Evolutionary conservation across 306 rosid genomes (phyloP), one percentile per base, ranked within the genome.

Genomic region (Calophaca sinica): DNA sequence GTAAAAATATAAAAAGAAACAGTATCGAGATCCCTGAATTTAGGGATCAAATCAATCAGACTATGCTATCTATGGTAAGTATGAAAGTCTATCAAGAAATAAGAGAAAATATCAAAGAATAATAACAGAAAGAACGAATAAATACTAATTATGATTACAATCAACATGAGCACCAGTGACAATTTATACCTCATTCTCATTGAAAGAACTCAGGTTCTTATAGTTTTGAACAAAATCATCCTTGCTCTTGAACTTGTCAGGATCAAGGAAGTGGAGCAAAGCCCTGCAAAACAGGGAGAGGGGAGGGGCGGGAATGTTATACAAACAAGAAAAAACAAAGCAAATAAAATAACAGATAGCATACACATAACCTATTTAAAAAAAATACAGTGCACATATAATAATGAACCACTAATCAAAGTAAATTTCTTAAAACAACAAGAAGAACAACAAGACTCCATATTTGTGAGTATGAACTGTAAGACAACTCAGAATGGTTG

Each of bases 181-280:
- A 78, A 65, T 46, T 51, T 51, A 80, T 74, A 96, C 99, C 99
- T 96, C 99, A 74, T 50, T 96, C 84, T 96, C 99, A 84, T 96
- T 89, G 74, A 96, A 96, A 6, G 98, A 96, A 87, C 99, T 96
- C 66, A 96, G 94, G 81, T 96, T 96, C 90, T 96, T 96, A 82
- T 96, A 96, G 82, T 87, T 96, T 70, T 96, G 98, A 67, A 96
- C 89, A 86, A 96, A 96, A 41, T 96, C 99, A 72, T 96, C 99
- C 86, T 89, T 96, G 82, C 82, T 92, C 74, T 81, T 92, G 88
- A 96, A 96, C 86, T 96, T 92, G 65, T 85, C 87, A 41, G 81
- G 79, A 84, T 96, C 99, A 32, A 96, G 97, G 82, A 96, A 96
- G 86, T 96, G 99, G 64, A 96, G 98, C 85, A 96, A 82, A 77